A percentile compares a stretch with the other conserved stretches of the same genome.
Conservation (phyloP, 225 moss, liverwort and hornwort genomes). For the Rhytidiadelphus loreus region DNA sequence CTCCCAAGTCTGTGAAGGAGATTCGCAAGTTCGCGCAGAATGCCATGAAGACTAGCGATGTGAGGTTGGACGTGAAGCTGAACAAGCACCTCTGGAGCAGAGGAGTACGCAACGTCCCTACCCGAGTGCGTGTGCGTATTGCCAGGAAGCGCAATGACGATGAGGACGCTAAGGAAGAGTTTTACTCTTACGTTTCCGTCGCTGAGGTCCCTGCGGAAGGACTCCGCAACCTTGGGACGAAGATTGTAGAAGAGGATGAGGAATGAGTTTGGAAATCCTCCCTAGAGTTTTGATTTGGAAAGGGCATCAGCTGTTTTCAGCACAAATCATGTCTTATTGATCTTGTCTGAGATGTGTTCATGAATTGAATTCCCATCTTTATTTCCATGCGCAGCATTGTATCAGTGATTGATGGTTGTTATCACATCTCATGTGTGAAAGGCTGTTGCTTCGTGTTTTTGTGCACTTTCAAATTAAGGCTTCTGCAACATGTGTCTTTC, state of each 20-base stretch:
- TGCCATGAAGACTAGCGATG: conserved; percentile 45
- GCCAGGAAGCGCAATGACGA: conserved; percentile 53
- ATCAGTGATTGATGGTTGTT: neutral
- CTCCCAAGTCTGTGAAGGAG: conserved; percentile 50
- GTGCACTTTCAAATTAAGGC: neutral
- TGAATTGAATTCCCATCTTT: neutral
- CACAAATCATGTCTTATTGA: neutral
- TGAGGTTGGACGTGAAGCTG: conserved; percentile 51
- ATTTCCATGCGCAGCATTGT: neutral
- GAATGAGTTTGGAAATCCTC: conserved; percentile 8
- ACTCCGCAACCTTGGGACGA: conserved; percentile 38
- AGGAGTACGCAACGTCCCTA: conserved; percentile 44
- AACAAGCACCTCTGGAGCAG: conserved; percentile 54
- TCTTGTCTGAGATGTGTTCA: neutral
- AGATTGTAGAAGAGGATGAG: conserved; percentile 45
- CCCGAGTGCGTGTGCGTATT: conserved; percentile 45
- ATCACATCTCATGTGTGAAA: neutral
- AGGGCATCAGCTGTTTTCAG: neutral
- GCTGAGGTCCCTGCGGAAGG: conserved; percentile 35
- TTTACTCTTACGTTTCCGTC: conserved; percentile 42
- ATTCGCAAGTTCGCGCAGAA: conserved; percentile 44
- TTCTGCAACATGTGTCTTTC: neutral
- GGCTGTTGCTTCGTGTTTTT: neutral
- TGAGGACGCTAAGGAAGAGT: conserved; percentile 53
- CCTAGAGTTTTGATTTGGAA: neutral